These are phyloP conservation scores for Sporothrix inflata DNA, from an alignment of 2,329 filamentous ascomycete genomes.

Conservation along the genomic window DNA sequence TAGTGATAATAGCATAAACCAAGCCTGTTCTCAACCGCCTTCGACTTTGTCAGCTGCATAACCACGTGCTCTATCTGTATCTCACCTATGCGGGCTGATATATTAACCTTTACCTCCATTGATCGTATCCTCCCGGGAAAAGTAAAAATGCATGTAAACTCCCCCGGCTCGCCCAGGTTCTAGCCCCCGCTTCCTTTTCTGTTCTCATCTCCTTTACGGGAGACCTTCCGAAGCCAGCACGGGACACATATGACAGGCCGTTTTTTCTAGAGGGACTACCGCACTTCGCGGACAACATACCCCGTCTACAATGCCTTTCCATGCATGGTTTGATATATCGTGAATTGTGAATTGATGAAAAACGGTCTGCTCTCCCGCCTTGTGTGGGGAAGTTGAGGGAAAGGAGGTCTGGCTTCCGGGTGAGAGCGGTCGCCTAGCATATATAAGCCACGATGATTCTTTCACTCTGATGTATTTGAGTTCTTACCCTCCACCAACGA, in stretches of 20 bases:
- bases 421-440: neutral
- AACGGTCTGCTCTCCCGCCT: neutral
- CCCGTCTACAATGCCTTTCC: neutral
- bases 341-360: neutral
- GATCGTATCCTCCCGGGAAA: constrained; percentile 3
- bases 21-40: neutral
- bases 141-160: neutral
- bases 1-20: neutral
- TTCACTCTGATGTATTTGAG: neutral
- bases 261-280: no score
- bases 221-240: neutral
- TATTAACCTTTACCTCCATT: neutral
- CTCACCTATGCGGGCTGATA: neutral
- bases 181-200: neutral
- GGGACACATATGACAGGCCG: neutral
- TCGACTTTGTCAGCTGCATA: neutral
- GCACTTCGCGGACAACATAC: neutral
- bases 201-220: neutral
- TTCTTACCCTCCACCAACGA: neutral
- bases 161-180: neutral
- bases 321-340: neutral
- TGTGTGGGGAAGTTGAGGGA: neutral
- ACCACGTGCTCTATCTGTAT: constrained; percentile 1
- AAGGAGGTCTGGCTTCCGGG: neutral
- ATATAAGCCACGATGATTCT: neutral